phyloP scores from a whole-genome alignment of 2,329 filamentous ascomycete genomes.

The Diplodia sapinea region DNA sequence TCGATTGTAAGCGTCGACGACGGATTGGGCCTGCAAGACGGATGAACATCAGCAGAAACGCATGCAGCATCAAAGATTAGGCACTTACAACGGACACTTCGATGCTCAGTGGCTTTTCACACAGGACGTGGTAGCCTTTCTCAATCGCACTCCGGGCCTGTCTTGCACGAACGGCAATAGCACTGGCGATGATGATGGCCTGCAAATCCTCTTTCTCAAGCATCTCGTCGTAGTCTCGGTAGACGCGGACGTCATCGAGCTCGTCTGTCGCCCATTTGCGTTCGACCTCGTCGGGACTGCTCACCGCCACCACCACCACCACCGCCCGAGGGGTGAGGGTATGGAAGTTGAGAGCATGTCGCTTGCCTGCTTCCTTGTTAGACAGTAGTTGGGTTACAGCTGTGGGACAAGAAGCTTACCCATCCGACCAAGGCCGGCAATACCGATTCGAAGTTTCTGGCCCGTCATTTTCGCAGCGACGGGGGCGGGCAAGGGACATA shows the following conservation, averaged over 20 bases:
- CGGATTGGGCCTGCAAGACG: constrained; percentile 15
- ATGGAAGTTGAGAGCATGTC: constrained; percentile 58
- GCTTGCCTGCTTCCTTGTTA: constrained; percentile 44
- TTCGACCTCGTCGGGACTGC: constrained; percentile 54
- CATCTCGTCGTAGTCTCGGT: constrained; percentile 56
- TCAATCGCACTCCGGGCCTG: constrained; percentile 45
- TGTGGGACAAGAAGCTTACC: not conserved
- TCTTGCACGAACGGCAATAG: constrained; percentile 44
- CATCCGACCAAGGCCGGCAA: constrained; percentile 60
- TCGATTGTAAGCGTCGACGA: constrained; percentile 46
- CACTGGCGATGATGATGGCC: constrained; percentile 50
- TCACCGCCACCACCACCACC: constrained; percentile 59
- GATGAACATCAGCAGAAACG: not conserved
- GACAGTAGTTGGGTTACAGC: not conserved
- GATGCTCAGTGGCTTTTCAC: constrained; percentile 48
- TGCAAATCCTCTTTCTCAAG: constrained; percentile 49
- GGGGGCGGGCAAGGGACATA: no score
- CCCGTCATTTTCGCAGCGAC: not conserved
- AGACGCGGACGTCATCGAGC: constrained; percentile 53
- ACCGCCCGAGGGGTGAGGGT: constrained; percentile 54
- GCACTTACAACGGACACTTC: constrained; percentile 33
- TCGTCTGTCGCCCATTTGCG: constrained; percentile 54
- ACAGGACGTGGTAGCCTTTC: constrained; percentile 46
- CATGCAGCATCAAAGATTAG: not conserved
- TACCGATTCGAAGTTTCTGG: constrained; percentile 48